Evolutionary conservation across 345 rosid genomes (phyloP).

Genomic region (Citrus maxima): DNA sequence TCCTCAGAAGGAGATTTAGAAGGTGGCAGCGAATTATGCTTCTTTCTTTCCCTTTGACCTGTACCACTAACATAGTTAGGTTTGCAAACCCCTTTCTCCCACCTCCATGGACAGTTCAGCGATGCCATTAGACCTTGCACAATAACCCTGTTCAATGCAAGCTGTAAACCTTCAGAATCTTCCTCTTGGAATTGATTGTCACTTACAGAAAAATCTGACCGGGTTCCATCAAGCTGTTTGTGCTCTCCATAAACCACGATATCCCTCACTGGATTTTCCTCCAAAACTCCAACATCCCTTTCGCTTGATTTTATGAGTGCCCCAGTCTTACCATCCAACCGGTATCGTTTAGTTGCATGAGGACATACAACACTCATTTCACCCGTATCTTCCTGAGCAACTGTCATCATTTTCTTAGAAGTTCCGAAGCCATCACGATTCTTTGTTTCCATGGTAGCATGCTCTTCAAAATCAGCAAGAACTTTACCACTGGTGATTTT

Average conservation of each 20-base stretch:
- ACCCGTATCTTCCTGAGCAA: constrained; percentile 1
- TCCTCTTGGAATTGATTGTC: constrained; percentile 13
- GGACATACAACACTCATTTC: constrained; percentile 16
- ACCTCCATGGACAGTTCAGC: constrained; percentile 21
- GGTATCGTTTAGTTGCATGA: constrained; percentile 17
- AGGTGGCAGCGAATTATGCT: constrained; percentile 10
- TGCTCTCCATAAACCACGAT: constrained; percentile 7
- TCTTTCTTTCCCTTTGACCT: constrained; percentile 35
- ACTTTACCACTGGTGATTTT: not conserved
- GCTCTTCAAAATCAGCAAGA: constrained; percentile 17
- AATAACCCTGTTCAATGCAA: constrained; percentile 7
- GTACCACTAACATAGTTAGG: constrained; percentile 14
- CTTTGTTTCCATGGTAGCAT: constrained; percentile 9
- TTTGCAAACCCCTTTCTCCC: constrained; percentile 13
- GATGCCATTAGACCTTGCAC: constrained; percentile 39
- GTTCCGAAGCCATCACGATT: constrained; percentile 15
- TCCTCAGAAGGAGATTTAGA: constrained; percentile 19
- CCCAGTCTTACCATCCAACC: constrained; percentile 6
- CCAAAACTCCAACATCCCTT: constrained; percentile 9
- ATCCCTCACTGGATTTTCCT: constrained; percentile 23
- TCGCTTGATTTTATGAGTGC: constrained; percentile 5
- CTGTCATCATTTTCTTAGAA: constrained; percentile 12
- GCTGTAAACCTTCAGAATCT: constrained; percentile 2
- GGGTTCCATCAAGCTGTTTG: constrained; percentile 10
- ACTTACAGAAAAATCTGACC: constrained; percentile 13